phyloP scores from a whole-genome alignment of 352 stramenopile genomes.

The Ophiocytium majus region DNA sequence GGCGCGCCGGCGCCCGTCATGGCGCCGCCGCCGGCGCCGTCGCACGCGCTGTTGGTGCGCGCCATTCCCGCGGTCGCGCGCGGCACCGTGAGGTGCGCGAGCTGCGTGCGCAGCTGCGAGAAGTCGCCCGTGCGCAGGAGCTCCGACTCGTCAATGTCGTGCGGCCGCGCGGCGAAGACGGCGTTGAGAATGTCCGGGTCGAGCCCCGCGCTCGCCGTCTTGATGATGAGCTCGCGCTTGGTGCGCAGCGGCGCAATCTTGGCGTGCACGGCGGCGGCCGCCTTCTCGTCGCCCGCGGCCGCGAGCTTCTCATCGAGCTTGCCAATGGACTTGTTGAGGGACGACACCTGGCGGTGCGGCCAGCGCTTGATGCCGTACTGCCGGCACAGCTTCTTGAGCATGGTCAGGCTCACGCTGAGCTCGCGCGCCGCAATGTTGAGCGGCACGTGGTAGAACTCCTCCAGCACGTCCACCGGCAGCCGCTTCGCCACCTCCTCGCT shows the following conservation, averaged over 20 bases:
- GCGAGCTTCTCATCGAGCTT: constrained; percentile 40
- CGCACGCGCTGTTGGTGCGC: too few relatives aligned
- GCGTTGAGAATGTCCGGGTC: constrained; percentile 42
- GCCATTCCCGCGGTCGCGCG: neutral
- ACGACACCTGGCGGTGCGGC: constrained; percentile 50
- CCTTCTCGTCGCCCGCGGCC: constrained; percentile 27
- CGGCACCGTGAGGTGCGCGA: neutral
- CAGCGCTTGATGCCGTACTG: constrained; percentile 53
- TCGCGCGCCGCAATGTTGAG: constrained; percentile 43
- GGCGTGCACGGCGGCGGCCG: constrained; percentile 23
- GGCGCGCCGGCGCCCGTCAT: too few relatives aligned
- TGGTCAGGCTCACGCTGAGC: constrained; percentile 51
- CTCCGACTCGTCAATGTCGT: constrained; percentile 42
- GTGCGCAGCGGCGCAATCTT: constrained; percentile 33
- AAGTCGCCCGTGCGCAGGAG: constrained; percentile 14
- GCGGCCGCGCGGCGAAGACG: constrained; percentile 41
- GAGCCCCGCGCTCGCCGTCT: constrained; percentile 46
- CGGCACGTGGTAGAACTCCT: constrained; percentile 51
- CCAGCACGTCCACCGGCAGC: constrained; percentile 37
- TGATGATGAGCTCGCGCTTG: constrained; percentile 46
- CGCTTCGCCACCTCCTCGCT: constrained; percentile 46
- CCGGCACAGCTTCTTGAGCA: constrained; percentile 52
- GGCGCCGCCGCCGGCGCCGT: neutral
- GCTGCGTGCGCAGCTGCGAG: neutral
- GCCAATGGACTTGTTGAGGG: constrained; percentile 49